Conservation (phyloP, 2,329 filamentous ascomycete genomes). For the Fusarium verrucosum region DNA sequence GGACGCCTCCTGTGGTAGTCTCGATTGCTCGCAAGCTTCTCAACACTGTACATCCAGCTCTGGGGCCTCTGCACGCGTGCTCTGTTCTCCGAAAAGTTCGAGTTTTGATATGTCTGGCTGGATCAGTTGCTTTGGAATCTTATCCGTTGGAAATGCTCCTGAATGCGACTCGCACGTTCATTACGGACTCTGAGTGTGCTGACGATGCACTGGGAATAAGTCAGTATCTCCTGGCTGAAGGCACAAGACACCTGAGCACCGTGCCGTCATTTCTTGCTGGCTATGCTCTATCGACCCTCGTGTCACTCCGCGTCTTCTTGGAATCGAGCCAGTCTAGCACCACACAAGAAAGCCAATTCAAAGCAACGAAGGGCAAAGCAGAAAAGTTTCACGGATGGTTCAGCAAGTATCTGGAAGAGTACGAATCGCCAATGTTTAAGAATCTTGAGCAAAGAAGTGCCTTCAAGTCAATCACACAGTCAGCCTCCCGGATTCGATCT, state of each 20-base stretch:
- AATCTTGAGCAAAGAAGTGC: conserved; percentile 60
- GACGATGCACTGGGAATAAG: conserved; percentile 89
- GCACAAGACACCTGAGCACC: conserved; percentile 69
- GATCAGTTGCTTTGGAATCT: conserved; percentile 73
- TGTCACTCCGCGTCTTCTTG: conserved; percentile 80
- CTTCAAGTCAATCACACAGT: conserved; percentile 73
- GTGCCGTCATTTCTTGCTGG: conserved; percentile 82
- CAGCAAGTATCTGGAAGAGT: conserved; percentile 71
- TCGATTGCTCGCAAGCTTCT: conserved; percentile 81
- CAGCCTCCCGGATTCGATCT: conserved; percentile 72
- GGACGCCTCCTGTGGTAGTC: conserved; percentile 78
- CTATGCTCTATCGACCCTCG: conserved; percentile 79
- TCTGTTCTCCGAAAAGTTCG: conserved; percentile 87
- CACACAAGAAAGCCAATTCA: conserved; percentile 85
- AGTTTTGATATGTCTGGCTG: conserved; percentile 81
- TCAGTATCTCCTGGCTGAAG: conserved; percentile 80
- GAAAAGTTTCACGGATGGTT: conserved; percentile 83
- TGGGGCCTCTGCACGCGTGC: conserved; percentile 88
- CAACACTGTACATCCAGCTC: conserved; percentile 80
- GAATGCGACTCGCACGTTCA: conserved; percentile 78
- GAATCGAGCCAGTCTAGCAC: conserved; percentile 79
- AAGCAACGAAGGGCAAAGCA: conserved; percentile 78
- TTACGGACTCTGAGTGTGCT: conserved; percentile 86
- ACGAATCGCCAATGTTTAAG: conserved; percentile 63
- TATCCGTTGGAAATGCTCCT: conserved; percentile 93